phyloP scores from a whole-genome alignment of 768 basidiomycete species.

The Cystofilobasidium macerans region DNA sequence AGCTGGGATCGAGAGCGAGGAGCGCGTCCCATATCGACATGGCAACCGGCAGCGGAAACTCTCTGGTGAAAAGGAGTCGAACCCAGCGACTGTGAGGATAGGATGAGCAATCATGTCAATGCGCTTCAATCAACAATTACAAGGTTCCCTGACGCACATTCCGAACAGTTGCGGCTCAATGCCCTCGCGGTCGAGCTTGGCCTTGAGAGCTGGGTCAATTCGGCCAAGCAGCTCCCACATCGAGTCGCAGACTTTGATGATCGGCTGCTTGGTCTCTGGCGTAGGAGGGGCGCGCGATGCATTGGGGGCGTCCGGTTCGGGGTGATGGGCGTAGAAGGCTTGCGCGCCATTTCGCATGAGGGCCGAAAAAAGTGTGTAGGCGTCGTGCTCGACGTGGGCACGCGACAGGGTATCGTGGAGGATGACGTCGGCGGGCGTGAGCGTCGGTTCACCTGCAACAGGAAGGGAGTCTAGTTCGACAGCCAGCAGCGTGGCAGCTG shows the following conservation, averaged over 20 bases:
- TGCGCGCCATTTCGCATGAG: slow-evolving; percentile 49
- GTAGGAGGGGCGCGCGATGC: neutral
- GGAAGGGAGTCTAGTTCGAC: slow-evolving; percentile 68
- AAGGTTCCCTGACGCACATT: slow-evolving; percentile 66
- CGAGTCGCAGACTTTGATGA: slow-evolving; percentile 67
- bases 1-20: slow-evolving; percentile 71
- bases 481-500: slow-evolving; percentile 75
- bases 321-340: slow-evolving; percentile 3
- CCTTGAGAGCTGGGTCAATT: slow-evolving; percentile 69
- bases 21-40: slow-evolving; percentile 93
- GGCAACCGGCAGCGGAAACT: slow-evolving; percentile 57
- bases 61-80: slow-evolving; percentile 81
- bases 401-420: slow-evolving; percentile 30
- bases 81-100: slow-evolving; percentile 81
- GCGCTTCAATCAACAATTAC: no score
- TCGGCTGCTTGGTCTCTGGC: slow-evolving; percentile 46
- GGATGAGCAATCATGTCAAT: no score
- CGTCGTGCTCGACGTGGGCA: slow-evolving; percentile 50
- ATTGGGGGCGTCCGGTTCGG: neutral
- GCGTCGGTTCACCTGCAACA: neutral
- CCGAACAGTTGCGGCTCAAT: slow-evolving; percentile 96
- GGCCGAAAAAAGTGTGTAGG: slow-evolving; percentile 67
- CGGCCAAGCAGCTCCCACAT: slow-evolving; percentile 63
- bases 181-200: slow-evolving; percentile 60
- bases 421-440: slow-evolving; percentile 28